Evolutionary conservation across 306 rosid genomes (phyloP), one percentile per base, ranked within the genome.

Genomic region (Cucurbita ficifolia): DNA sequence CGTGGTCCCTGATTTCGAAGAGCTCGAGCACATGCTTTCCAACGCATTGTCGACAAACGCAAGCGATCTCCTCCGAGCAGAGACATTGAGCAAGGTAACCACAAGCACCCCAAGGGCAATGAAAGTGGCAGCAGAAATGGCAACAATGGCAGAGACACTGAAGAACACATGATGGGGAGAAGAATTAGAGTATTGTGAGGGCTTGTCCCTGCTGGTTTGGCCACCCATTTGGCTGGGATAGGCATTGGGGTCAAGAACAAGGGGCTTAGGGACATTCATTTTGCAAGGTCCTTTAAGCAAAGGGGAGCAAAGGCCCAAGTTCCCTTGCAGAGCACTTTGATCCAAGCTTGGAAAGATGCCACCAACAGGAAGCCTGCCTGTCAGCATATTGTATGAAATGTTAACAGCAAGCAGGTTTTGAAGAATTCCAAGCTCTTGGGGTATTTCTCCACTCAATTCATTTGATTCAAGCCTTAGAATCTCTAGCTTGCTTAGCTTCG

Each of bases 201-300:
- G 43, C 17, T 35, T 51, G 12, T 75, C 35, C 48, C 77, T 60
- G 10, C 81, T 69, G 53, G 58, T 72, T 62, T 40, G 77, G 54
- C 45, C 71, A 10, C 74, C 85, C 54, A 86, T 87, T 87, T 87
- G 89, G 75, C 54, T 77, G 78, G 68, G 59, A 79, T 82, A 87
- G 4, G 88, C 94, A 81, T 86, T 85, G 29, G 98, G 98, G 55
- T 90, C 96, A 70, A 94, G 88, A 5, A 90, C 98, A 53, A 94
- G 90, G 19, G 98, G 98, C 82, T 94, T 94, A 7, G 97, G 83
- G 11, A 89, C 96, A 79, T 94, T 81, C 95, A 90, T 79, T 74
- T 65, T 87, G 36, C 98, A 94, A n/a, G 98, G 97, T 51, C 98
- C 98, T 75, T 86, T 77, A 75, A 94, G 62, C 80, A 94, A 79